Conservation (phyloP, 371 early-diverging fungal genomes). For the Mortierella sp. region DNA sequence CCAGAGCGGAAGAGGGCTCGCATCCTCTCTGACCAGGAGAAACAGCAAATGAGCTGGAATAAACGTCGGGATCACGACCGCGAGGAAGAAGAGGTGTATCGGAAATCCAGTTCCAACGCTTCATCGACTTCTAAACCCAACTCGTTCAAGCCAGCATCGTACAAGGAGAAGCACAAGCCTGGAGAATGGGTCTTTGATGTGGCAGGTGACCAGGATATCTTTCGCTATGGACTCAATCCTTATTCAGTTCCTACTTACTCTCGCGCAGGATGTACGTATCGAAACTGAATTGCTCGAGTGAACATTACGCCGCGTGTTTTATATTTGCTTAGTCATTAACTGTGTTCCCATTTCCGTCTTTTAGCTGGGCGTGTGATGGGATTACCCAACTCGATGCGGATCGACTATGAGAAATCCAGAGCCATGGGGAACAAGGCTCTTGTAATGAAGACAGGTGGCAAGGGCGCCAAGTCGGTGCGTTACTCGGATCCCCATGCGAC, state of each 20-base stretch:
- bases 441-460: slow-evolving; percentile 27
- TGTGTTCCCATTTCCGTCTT: too few species aligned
- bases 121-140: neutral
- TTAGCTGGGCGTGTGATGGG: slow-evolving; percentile 60
- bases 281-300: neutral
- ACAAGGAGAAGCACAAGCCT: slow-evolving; percentile 28
- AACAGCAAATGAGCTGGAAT: slow-evolving; percentile 12
- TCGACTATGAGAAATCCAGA: slow-evolving; percentile 43
- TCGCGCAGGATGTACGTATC: slow-evolving; percentile 58
- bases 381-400: slow-evolving; percentile 36
- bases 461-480: slow-evolving; percentile 21
- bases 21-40: neutral
- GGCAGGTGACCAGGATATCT: slow-evolving; percentile 61
- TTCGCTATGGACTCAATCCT: slow-evolving; percentile 59
- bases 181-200: slow-evolving; percentile 47
- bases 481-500: slow-evolving; percentile 30
- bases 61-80: neutral
- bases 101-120: neutral
- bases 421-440: slow-evolving; percentile 38
- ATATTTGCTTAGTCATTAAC: neutral
- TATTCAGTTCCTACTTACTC: slow-evolving; percentile 59
- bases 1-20: slow-evolving; percentile 40
- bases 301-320: neutral
- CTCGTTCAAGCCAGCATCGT: neutral
- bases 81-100: neutral